Evolutionary conservation across 2,329 filamentous ascomycete genomes (phyloP), one percentile per base, ranked within the genome.

Genomic region (Fusarium torreyae): DNA sequence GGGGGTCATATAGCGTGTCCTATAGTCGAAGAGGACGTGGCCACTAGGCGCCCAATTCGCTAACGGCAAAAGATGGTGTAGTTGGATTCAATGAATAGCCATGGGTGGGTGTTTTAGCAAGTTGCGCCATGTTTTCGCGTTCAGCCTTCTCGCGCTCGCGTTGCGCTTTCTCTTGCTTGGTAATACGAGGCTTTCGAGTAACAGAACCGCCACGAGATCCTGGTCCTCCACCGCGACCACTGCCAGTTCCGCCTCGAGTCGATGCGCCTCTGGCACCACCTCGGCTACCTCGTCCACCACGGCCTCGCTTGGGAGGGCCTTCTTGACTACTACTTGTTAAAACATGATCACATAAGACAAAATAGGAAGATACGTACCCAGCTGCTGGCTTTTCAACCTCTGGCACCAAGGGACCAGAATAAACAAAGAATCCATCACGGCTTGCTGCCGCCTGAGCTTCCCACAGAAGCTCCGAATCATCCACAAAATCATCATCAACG

Each of bases 381-480:
- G 80, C 78, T 70, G 83, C 81, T 36, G 87, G 86, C 80, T 96
- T 95, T 81, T 97, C 92, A 22, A 91, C 92, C 80, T 97, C 94
- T 7, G 92, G 92, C 22, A 98, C 88, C 46, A 99, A 84, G 10
- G 95, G 95, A 5, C 96, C 96, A 64, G 93, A 97, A 80, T 98
- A 99, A 2, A 99, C 96, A 78, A 98, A 99, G 83, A 98, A 99
- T 2, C 96, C 96, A 77, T 98, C 96, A 73, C 95, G 93, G 71
- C 93, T 95, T 46, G 96, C 94, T 6, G 95, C 94, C 8, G 95
- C 95, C 77, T 97, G 93, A 76, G 97, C 94, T 80, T 98, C 94
- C 95, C 95, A 98, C 1, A 97, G 86, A 76, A 98, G 80, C 78
- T 99, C 96, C 2, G 94, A 97, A 77, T 99, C 96, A 75, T 99